These are phyloP conservation scores for Coemansia sp. DNA, from an alignment of 192 early-diverging fungal species.

Conservation along the genomic window DNA sequence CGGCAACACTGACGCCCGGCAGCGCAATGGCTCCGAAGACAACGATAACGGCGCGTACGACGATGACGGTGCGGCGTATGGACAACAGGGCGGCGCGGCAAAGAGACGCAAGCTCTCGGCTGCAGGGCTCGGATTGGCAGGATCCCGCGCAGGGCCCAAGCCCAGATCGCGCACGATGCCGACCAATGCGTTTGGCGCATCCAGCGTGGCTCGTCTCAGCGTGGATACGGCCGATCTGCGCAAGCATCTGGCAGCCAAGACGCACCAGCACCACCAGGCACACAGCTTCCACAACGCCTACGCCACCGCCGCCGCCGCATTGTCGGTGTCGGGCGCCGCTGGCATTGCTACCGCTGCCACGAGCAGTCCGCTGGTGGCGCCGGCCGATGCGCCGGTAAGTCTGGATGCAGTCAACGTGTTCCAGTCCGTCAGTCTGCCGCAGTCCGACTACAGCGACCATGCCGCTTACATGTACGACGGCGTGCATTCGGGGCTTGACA, in stretches of 20 bases:
- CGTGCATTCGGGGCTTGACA: background rate
- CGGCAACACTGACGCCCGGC: constrained; percentile 5
- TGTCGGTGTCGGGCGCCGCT: background rate
- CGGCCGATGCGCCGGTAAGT: constrained; percentile 16
- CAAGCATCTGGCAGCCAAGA: constrained; percentile 40
- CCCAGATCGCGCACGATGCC: constrained; percentile 47
- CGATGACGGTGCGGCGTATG: background rate
- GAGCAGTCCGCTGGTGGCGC: constrained; percentile 11
- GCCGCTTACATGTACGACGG: constrained; percentile 3
- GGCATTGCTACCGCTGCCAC: background rate
- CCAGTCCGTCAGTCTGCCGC: constrained; percentile 13
- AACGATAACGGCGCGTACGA: background rate
- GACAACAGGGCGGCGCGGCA: background rate
- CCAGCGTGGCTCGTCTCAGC: constrained; percentile 13
- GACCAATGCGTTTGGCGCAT: constrained; percentile 12
- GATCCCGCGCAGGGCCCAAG: constrained; percentile 23
- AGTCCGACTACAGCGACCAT: constrained; percentile 8
- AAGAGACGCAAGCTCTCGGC: constrained; percentile 9
- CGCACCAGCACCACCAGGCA: constrained; percentile 10
- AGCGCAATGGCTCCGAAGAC: background rate
- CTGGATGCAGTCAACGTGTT: constrained; percentile 21
- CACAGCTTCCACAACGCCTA: constrained; percentile 21
- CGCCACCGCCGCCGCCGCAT: background rate
- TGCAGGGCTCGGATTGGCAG: background rate
- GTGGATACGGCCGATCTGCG: constrained; percentile 30